A percentile compares a stretch with the other conserved stretches of the same genome.
Evolutionary conservation across 1,284 basidiomycete species (phyloP).

Genomic region (Sutorius eximius): DNA sequence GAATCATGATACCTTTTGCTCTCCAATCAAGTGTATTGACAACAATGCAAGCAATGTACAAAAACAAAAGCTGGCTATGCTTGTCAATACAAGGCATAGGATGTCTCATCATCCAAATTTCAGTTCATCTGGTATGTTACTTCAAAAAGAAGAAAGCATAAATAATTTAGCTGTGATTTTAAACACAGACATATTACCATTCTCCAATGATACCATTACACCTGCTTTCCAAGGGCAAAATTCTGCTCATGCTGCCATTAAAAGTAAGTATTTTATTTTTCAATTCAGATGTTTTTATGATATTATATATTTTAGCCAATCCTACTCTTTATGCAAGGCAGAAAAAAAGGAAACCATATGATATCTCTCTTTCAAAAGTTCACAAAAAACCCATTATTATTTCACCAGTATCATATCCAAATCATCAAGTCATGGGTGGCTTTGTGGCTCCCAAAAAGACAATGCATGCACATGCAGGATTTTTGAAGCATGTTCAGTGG

Average conservation of each 20-base stretch:
- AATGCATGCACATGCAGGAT: background rate
- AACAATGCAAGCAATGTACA: background rate
- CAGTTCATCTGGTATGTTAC: too few relatives aligned
- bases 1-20: background rate
- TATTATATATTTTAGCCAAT: background rate
- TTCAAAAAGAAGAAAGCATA: slow-evolving; percentile 10
- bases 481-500: background rate
- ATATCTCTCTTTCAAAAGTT: background rate
- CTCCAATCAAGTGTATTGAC: background rate
- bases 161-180: too few relatives aligned
- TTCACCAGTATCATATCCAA: background rate
- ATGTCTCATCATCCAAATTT: background rate
- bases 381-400: background rate
- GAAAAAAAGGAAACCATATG: background rate
- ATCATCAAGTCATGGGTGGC: too few relatives aligned
- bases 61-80: slow-evolving; percentile 10
- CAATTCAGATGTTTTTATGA: background rate
- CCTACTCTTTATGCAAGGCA: background rate
- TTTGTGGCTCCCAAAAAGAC: too few relatives aligned
- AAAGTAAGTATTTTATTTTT: background rate
- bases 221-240: background rate
- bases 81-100: slow-evolving; percentile 22
- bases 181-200: background rate
- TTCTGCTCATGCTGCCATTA: background rate
- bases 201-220: background rate